A percentile compares a stretch with the other conserved stretches of the same genome.
phyloP scores from a whole-genome alignment of 179 eudicot genomes.

The Monotropa hypopitys region DNA sequence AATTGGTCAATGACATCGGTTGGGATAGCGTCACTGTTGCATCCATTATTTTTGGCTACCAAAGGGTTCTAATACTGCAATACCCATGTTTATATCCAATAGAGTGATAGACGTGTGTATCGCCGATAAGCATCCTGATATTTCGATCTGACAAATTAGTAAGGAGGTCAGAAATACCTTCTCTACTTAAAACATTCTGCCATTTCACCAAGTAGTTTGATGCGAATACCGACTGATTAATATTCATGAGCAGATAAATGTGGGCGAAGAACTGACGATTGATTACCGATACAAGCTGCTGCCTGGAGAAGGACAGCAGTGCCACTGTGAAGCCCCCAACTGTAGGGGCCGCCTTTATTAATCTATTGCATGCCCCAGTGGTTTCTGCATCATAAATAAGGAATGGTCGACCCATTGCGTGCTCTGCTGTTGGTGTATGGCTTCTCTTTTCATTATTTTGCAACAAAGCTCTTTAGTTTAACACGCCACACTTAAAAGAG shows the following conservation, averaged over 20 bases:
- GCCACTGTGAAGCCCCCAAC: slow-evolving; percentile 56
- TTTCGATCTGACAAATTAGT: not conserved
- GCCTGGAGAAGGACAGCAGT: slow-evolving; percentile 52
- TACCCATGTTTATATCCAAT: not conserved
- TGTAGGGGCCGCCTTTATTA: slow-evolving; percentile 56
- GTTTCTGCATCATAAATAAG: slow-evolving; percentile 1
- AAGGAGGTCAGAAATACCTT: not conserved
- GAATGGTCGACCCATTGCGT: not conserved
- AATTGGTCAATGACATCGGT: not conserved
- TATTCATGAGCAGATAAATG: slow-evolving; percentile 44
- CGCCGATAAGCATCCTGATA: not conserved
- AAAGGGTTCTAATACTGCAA: not conserved
- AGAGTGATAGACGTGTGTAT: not conserved
- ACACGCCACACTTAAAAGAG: not conserved
- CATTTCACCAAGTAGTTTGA: not conserved
- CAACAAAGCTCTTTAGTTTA: not conserved
- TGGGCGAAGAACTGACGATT: slow-evolving; percentile 73
- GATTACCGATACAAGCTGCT: slow-evolving; percentile 41
- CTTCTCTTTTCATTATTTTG: not conserved
- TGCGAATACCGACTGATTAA: not conserved
- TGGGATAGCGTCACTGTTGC: not conserved
- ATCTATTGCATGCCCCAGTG: slow-evolving; percentile 11
- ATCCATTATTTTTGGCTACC: not conserved
- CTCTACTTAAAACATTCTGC: not conserved
- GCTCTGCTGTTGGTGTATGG: not conserved